Evolutionary conservation across 2,329 filamentous ascomycete genomes (phyloP), one percentile per base, ranked within the genome.

Genomic region (Sarocladiaceae sp.): DNA sequence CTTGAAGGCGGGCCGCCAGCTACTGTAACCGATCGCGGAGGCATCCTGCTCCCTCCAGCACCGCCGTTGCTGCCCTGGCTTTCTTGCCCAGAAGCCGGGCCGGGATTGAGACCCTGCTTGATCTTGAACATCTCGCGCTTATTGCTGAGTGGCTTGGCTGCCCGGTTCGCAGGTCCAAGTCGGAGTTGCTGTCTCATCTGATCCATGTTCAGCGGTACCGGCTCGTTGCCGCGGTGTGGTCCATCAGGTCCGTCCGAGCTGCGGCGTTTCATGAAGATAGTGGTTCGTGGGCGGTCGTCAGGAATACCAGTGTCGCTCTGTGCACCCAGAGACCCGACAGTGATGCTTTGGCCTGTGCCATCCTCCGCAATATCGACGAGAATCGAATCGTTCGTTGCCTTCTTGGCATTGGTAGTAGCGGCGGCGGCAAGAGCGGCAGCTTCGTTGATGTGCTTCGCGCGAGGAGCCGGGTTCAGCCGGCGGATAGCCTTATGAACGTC

Each of bases 401-500:
- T 41, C n/a, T 23, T 23, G 18, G 26, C 6, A 19, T 3, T 20
- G 10, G 53, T 50, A 49, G 58, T 62, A 35, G 55, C 63, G 12
- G 57, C 51, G 4, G 55, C 56, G 6, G 59, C 59, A 4, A 60
- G 57, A 3, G 58, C 57, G 6, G 58, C 56, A 29, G 60, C 60
- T 23, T 58, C 56, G 12, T 65, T 74, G 18, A 59, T 63, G 23
- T 69, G 75, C 45, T 85, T 79, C 34, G 81, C 81, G 58, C 88
- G 85, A 1, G 91, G 91, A 2, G 90, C 89, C 1, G 89, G 89
- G 16, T 84, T 80, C 56, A 94, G 78, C 43, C 93, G 86, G 47
- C 93, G 82, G 53, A 98, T 96, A 18, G 93, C 93, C 69, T 97
- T 97, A 72, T 97, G 93, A 2, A 98, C 89, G 62, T 98, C 93